Evolutionary conservation across 2,329 filamentous ascomycete genomes (phyloP), one percentile per base, ranked within the genome.

Genomic region (Penicillium sp.): DNA sequence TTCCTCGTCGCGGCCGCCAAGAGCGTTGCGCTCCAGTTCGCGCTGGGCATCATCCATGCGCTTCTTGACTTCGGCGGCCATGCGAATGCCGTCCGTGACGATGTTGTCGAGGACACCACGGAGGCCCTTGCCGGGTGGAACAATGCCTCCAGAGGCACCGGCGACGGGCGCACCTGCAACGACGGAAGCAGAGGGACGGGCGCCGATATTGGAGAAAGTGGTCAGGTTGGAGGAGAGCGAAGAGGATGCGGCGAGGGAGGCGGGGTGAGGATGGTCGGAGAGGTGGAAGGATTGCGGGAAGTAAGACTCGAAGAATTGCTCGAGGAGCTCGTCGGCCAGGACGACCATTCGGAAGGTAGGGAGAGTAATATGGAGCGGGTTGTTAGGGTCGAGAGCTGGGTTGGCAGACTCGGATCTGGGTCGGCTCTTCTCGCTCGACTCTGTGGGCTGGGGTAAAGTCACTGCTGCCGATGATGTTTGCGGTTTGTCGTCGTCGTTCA

Each of bases 301-400:
- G 44, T 93, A 96, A 0, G 92, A 91, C 79, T 99, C 95, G 75
- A 99, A 99, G 80, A 99, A 99, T 69, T 96, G 91, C 73, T 99
- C 94, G 6, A 99, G 86, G 0, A 96, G 85, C 76, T 99, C 95
- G 73, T 99, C 95, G 47, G 95, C 95, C 8, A 99, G 87, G 10
- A 99, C 91, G 3, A 99, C 93, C 95, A 99, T 99, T 67, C 95
- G 90, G 85, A 99, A 99, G 0, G 95, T 99, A 0, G 95, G 95
- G 1, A 99, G 85, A 0, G 95, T 98, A 73, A 99, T 97, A 75
- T 97, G 91, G 0, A 99, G 85, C 7, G 95, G 95, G 66, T 96
- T 94, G 28, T 92, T 89, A 2, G 95, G 95, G 74, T 99, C 93
- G 4, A 99, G 85, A 0, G 95, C 95, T 9, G 89, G 88, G 74